These are phyloP conservation scores for Eucalyptus tenuipes DNA, from an alignment of 345 rosid genomes.

Conservation along the genomic window DNA sequence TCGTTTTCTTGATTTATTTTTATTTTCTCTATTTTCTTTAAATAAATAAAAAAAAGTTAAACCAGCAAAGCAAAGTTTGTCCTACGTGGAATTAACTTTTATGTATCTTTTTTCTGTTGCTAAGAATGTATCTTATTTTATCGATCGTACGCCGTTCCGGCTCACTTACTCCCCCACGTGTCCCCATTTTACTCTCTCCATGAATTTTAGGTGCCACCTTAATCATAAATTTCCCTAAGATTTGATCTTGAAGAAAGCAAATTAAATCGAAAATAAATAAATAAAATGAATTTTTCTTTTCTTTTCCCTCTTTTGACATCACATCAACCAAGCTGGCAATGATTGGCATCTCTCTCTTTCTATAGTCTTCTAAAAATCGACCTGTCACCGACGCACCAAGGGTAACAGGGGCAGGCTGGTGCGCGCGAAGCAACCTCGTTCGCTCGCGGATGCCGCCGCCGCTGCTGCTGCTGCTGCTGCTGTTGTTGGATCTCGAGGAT, in stretches of 20 bases:
- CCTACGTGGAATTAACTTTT: background rate
- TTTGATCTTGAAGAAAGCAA: background rate
- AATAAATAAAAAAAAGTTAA: background rate
- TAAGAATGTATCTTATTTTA: background rate
- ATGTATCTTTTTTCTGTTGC: background rate
- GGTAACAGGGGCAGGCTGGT: background rate
- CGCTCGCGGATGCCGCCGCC: background rate
- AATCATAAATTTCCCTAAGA: background rate
- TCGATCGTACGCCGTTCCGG: background rate
- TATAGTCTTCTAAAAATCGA: background rate
- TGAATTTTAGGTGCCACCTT: background rate
- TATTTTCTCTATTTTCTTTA: background rate
- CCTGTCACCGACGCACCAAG: conserved; percentile 13
- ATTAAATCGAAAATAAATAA: background rate
- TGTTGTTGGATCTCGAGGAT: background rate
- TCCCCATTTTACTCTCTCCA: background rate
- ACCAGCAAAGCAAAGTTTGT: background rate
- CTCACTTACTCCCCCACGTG: background rate
- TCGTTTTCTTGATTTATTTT: background rate
- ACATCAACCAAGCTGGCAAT: conserved; percentile 9
- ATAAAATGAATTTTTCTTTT: background rate
- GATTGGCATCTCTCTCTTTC: conserved; percentile 2
- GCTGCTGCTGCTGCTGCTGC: background rate
- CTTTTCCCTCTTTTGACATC: background rate
- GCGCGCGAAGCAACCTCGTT: background rate